Base-by-base conservation (phyloP, 2,329 filamentous ascomycete species). In the Apiospora saccharicola region DNA sequence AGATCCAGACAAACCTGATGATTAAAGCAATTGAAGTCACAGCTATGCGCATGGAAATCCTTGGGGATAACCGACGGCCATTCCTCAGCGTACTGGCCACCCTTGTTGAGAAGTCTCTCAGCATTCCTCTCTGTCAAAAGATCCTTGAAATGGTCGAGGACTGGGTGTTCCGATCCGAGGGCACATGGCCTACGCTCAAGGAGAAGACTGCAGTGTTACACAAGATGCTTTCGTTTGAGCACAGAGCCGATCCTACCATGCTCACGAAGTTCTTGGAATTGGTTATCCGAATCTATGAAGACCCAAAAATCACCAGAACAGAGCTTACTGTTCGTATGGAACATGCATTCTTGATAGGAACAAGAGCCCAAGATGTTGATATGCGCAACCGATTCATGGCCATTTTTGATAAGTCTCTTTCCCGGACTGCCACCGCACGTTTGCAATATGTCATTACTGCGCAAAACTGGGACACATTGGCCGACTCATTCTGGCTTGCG, bases 191-290 rank as follows among this genome's bases (percentile, higher is more conserved):
- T 0, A 99, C 96, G 0, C 88, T 99, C 1, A 99, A 99, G 82
- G 97, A 99, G 83, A 99, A 99, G 86, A 98, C 96, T 0, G 97
- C 97, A 0, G 96, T 99, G 0, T 85, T 99, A n/a, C 95, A 97
- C 78, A 99, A 99, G 84, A 99, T 99, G 96, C 86, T 98, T 22
- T 92, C 95, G 0, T 99, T 99, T 77, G 96, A 99, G 82, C 91
- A 94, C 72, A 90, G 96, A 51, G 85, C 89, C 41, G 96, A 98
- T 79, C 90, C 92, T 44, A 94, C 92, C 0, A 92, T 99, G 84
- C 87, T 99, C 72, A 95, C 92, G 76, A 96, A 96, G 80, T 99
- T 98, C 85, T 87, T 99, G 72, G 94, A 98, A 75, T 90, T 99
- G 37, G 96, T 99, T 37, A 97, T 99, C 77, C 92, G 95, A 68